Evolutionary conservation across 1,284 basidiomycete genomes (phyloP).

Genomic region (Wolfiporia cocos): DNA sequence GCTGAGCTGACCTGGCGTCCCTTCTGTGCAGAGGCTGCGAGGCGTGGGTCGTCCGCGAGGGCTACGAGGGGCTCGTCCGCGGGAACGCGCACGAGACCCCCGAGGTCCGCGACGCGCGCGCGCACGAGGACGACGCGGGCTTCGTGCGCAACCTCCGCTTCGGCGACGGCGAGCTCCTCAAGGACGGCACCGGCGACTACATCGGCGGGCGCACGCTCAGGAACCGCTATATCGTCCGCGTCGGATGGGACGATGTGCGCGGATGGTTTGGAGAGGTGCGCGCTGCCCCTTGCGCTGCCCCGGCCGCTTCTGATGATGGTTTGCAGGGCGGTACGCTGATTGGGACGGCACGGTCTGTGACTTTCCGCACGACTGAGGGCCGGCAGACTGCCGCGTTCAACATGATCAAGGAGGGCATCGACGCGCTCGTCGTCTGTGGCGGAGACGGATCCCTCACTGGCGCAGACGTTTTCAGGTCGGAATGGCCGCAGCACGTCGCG

Average conservation of each 20-base stretch:
- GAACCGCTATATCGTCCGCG: constrained; percentile 91
- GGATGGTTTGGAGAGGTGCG: constrained; percentile 87
- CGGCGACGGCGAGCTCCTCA: constrained; percentile 86
- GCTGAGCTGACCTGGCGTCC: constrained; percentile 1
- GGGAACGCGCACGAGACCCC: constrained; percentile 45
- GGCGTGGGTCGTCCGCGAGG: constrained; percentile 91
- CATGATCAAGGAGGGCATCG: constrained; percentile 93
- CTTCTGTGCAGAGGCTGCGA: constrained; percentile 72
- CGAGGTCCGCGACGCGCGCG: constrained; percentile 12
- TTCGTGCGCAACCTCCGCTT: constrained; percentile 74
- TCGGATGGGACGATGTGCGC: constrained; percentile 97
- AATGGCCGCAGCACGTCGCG: constrained; percentile 86
- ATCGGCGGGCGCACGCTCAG: constrained; percentile 68
- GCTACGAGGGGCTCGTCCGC: constrained; percentile 91
- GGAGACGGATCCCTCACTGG: constrained; percentile 97
- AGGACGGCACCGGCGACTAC: constrained; percentile 86
- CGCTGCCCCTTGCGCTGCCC: neutral
- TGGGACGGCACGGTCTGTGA: constrained; percentile 87
- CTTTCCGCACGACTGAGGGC: constrained; percentile 87
- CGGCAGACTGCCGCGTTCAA: constrained; percentile 85
- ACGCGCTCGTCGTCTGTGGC: constrained; percentile 94
- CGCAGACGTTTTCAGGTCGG: constrained; percentile 88
- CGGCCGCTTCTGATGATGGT: no score
- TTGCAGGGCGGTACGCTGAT: constrained; percentile 90
- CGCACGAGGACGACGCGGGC: constrained; percentile 29